Base-by-base conservation (phyloP, 2,329 filamentous ascomycete species). In the Dothistroma septosporum region DNA sequence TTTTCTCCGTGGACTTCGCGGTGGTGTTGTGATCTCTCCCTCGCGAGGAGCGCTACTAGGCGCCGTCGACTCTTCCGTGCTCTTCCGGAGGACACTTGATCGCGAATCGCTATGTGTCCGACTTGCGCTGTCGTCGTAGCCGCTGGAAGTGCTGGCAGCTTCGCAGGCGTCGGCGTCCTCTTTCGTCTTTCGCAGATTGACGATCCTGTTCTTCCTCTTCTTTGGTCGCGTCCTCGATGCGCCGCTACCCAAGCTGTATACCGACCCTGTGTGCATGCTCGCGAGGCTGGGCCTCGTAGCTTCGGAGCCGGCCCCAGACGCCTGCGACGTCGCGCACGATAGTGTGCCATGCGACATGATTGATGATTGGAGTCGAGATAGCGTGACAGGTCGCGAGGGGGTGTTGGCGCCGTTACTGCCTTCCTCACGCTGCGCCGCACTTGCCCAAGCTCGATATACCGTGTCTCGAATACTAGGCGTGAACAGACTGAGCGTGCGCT, bases 361-460 rank as follows among this genome's bases (percentile, higher is more conserved):
- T 1, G 73, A 73, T 11, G 79, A 80, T 44, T 80, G 78, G 61
- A 80, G 76, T 56, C 79, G 72, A 5, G 78, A 80, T 3, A 82
- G 66, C 21, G 77, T 79, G 11, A 76, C 75, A 53, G 74, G 74
- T 58, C 78, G 76, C 5, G 72, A 72, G 8, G 78, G 77, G 16
- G 77, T 78, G 32, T 67, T 70, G 7, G 71, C 64, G 16, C 78
- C 22, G 78, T 73, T 46, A 71, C 73, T 62, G 9, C 64, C 41
- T 65, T 94, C 90, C 48, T 81, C 81, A 60, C 86, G 82, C 63
- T 96, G 92, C 55, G 85, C 82, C 37, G 88, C 85, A 46, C 89
- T 89, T 16, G 93, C 90, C 91, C 92, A 96, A 33, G 93, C 94
- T 61, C 94, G 85, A 75, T 96, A 97, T 28, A 97, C 88, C 4